Conservation (phyloP, 2,329 filamentous ascomycete genomes). For the Cryphonectria nitschkei region DNA sequence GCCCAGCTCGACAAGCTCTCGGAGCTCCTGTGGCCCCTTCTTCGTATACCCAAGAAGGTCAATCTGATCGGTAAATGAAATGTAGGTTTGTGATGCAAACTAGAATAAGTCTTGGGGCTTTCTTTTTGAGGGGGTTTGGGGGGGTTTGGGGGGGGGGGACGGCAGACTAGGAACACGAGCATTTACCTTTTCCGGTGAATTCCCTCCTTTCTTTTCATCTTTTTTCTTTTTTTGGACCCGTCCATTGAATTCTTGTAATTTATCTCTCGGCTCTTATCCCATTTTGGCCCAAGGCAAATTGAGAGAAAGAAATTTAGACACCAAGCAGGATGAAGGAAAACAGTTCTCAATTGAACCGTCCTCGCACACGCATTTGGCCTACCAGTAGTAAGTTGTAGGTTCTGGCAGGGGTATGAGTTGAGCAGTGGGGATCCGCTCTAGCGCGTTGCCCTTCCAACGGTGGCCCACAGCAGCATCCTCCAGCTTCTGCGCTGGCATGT, state of each 20-base stretch:
- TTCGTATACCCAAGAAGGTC: no score
- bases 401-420: background rate
- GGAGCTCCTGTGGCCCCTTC: background rate
- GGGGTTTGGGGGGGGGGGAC: background rate
- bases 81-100: background rate
- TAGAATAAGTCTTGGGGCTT: background rate
- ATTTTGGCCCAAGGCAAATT: background rate
- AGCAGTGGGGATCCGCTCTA: background rate
- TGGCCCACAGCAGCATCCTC: background rate
- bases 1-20: background rate
- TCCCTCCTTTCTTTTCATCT: background rate
- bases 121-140: background rate
- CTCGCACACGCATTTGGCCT: background rate
- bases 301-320: background rate
- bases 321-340: background rate
- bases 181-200: background rate
- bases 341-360: background rate
- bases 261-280: background rate
- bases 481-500: background rate
- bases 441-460: conserved; percentile 16
- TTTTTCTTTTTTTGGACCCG: background rate
- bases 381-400: background rate
- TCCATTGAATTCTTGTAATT: background rate
- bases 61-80: background rate
- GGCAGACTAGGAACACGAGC: background rate